phyloP scores from a whole-genome alignment of 2,329 filamentous ascomycete species.

The Diplocarpon mali region DNA sequence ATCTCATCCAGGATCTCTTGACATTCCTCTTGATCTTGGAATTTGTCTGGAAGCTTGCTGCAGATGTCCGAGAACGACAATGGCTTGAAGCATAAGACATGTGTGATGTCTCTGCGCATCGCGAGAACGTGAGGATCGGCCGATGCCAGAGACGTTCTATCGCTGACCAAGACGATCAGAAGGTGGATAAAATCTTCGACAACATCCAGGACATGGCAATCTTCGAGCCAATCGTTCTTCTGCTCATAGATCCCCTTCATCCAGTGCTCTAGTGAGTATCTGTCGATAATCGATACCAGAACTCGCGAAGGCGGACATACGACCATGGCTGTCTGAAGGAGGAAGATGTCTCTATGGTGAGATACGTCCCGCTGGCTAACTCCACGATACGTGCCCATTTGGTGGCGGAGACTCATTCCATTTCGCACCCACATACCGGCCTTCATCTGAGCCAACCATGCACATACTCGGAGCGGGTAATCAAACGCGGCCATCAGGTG shows the following conservation, averaged over 20 bases:
- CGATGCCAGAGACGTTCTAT: constrained; percentile 69
- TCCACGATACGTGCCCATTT: constrained; percentile 86
- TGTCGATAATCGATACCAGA: constrained; percentile 79
- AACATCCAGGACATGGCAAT: constrained; percentile 79
- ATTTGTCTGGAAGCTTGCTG: constrained; percentile 74
- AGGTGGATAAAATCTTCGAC: constrained; percentile 94
- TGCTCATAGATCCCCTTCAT: constrained; percentile 70
- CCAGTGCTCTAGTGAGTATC: constrained; percentile 83
- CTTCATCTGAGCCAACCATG: constrained; percentile 97
- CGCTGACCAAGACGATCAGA: constrained; percentile 80
- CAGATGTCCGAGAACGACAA: constrained; percentile 89
- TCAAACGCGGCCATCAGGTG: constrained; percentile 83
- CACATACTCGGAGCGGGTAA: constrained; percentile 83
- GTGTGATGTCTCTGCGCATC: constrained; percentile 81
- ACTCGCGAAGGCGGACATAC: constrained; percentile 75
- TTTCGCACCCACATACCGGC: constrained; percentile 98
- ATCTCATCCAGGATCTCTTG: constrained; percentile 75
- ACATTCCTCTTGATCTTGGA: constrained; percentile 83
- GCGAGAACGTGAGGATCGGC: constrained; percentile 55
- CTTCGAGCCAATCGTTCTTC: constrained; percentile 67
- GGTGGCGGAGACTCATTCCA: constrained; percentile 87
- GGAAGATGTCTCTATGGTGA: constrained; percentile 88
- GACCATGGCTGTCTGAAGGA: constrained; percentile 83
- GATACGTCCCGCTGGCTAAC: constrained; percentile 84
- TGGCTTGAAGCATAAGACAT: constrained; percentile 92